These are phyloP conservation scores for Sutorius eximius DNA, from an alignment of 1,284 basidiomycete species.

Conservation along the genomic window DNA sequence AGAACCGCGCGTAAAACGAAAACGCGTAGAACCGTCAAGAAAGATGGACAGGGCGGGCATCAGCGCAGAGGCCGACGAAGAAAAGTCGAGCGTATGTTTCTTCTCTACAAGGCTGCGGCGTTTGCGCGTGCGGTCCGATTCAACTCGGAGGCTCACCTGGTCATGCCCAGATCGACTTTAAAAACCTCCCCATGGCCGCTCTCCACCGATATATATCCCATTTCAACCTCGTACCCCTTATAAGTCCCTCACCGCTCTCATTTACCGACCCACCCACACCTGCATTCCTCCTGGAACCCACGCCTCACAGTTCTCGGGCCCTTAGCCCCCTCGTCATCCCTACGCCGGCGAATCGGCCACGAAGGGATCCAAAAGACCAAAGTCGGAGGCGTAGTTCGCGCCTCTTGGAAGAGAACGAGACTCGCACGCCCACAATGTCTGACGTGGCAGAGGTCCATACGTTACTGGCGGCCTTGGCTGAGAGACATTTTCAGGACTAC, in stretches of 20 bases:
- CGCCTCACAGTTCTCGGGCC: constrained; percentile 45
- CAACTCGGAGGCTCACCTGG: constrained; percentile 12
- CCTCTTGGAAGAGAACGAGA: constrained; percentile 59
- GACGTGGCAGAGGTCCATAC: constrained; percentile 66
- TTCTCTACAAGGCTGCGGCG: neutral
- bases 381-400: constrained; percentile 64
- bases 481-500: constrained; percentile 66
- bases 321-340: constrained; percentile 46
- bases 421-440: constrained; percentile 60
- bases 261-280: constrained; percentile 69
- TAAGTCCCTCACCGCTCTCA: constrained; percentile 68
- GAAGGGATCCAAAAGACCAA: constrained; percentile 59
- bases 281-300: constrained; percentile 51
- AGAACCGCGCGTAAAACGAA: constrained; percentile 68
- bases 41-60: constrained; percentile 26
- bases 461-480: constrained; percentile 63
- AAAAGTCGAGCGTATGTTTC: constrained; percentile 40
- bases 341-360: constrained; percentile 64
- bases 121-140: neutral
- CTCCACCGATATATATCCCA: constrained; percentile 69
- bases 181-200: constrained; percentile 55
- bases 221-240: constrained; percentile 64
- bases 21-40: constrained; percentile 51
- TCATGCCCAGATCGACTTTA: constrained; percentile 64
- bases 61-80: constrained; percentile 35